Evolutionary conservation across 2,329 filamentous ascomycete genomes (phyloP).

Genomic region (Fusarium sp.): DNA sequence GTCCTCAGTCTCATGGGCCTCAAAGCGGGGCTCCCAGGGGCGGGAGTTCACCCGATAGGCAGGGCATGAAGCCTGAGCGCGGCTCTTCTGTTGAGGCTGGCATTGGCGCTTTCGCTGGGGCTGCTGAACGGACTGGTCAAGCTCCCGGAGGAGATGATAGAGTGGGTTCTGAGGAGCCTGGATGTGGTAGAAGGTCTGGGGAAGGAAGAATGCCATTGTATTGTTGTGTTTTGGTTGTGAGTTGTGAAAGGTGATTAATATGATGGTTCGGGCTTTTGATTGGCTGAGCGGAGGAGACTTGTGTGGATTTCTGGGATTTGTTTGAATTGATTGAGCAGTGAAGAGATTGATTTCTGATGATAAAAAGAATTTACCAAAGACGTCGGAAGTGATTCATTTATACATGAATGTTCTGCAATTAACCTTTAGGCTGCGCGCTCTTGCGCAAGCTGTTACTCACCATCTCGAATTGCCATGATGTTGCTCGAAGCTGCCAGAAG

Average conservation of each 20-base stretch:
- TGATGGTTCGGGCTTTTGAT: background rate
- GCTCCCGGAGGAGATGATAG: conserved; percentile 9
- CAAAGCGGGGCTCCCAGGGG: conserved; percentile 14
- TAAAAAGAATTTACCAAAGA: background rate
- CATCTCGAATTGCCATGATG: background rate
- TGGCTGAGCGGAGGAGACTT: background rate
- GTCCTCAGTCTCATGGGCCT: conserved; percentile 51
- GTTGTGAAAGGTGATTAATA: background rate
- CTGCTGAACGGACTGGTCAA: conserved; percentile 20
- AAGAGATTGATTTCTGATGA: conserved; percentile 2
- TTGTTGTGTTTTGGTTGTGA: background rate
- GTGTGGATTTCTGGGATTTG: background rate
- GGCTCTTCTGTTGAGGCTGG: conserved; percentile 9
- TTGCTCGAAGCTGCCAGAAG: conserved; percentile 12
- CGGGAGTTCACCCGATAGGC: background rate
- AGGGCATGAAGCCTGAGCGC: conserved; percentile 36
- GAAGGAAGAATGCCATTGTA: conserved; percentile 24
- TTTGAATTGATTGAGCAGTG: background rate
- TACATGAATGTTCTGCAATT: background rate
- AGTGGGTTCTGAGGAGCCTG: conserved; percentile 19
- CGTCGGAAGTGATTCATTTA: background rate
- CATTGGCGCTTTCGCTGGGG: conserved; percentile 20
- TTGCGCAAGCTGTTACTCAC: conserved; percentile 13
- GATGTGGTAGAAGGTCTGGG: conserved; percentile 9
- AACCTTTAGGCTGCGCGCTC: background rate